Evolutionary conservation across 306 rosid genomes (phyloP), one percentile per base, ranked within the genome.

Genomic region (Cucurbita pepo): DNA sequence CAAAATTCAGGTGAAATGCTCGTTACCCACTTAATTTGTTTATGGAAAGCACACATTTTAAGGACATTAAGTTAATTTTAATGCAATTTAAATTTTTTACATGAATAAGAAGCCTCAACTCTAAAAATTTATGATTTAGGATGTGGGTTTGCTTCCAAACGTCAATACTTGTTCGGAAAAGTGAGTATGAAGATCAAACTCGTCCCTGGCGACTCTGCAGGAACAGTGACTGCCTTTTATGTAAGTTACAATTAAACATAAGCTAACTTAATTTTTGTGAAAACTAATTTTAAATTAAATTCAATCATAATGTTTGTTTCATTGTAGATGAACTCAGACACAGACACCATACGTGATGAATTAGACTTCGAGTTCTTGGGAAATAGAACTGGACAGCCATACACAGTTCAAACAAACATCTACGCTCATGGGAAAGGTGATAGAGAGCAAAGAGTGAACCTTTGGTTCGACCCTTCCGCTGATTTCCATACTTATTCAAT

Each of bases 131-230:
- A 22, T 63, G 48, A 9, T 13, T 48, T 73, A 90, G 98, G 98
- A 37, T 86, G 96, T 77, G 98, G 98, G 64, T 94, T 94, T 79
- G 82, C 97, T 73, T 94, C 98, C 37, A 87, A 77, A 76, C 77
- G 25, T 6, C 83, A 87, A 76, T 90, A 87, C 83, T 60, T 94
- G 82, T 94, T 89, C 51, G 98, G 98, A 3, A 96, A 90, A 54
- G 94, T 90, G 70, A 94, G 96, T 87, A 94, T 94, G 95, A 90
- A 90, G 88, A 87, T 94, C 90, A 94, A 94, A 79, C 96, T 94
- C 69, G 40, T 90, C 38, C 87, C 95, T 0, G 97, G 96, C 18
- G 98, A 94, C 79, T 94, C 98, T 22, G 98, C 98, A 1, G 98
- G 98, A 40, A 94, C 97, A 0, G 98, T 94, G 56, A 90, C 98